Evolutionary conservation across 2,329 filamentous ascomycete species (phyloP).

Genomic region (Botrytis byssoidea): DNA sequence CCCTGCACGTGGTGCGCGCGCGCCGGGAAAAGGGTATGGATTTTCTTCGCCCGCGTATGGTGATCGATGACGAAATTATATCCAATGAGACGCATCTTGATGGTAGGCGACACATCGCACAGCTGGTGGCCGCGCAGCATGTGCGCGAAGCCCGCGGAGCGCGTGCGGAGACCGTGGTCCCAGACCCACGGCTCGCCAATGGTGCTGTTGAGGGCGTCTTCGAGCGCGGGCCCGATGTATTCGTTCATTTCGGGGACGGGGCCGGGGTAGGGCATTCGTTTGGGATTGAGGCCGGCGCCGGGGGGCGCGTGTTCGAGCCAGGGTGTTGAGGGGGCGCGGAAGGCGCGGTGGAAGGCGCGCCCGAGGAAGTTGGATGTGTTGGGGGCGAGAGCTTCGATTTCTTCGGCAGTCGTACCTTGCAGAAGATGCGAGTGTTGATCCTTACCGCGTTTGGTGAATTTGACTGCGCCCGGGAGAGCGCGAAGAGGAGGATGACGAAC

Average conservation of each 20-base stretch:
- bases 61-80: background rate
- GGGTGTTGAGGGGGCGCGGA: background rate
- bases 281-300: background rate
- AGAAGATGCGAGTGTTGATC: background rate
- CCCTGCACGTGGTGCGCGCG: rapidly evolving
- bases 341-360: background rate
- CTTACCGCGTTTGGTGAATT: background rate
- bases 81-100: rapidly evolving
- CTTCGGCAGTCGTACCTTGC: background rate
- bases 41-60: rapidly evolving
- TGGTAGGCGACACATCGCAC: background rate
- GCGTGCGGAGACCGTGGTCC: background rate
- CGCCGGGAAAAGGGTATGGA: background rate
- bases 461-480: background rate
- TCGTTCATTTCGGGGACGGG: background rate
- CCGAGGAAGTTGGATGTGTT: background rate
- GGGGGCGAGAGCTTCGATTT: background rate
- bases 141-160: background rate
- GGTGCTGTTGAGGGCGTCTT: background rate
- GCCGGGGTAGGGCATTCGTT: background rate
- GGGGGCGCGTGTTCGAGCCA: background rate
- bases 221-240: background rate
- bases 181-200: background rate
- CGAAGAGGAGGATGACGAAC: background rate
- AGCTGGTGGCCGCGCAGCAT: background rate